phyloP scores from a whole-genome alignment of 2,329 filamentous ascomycete species.

The Bertia moriformis region DNA sequence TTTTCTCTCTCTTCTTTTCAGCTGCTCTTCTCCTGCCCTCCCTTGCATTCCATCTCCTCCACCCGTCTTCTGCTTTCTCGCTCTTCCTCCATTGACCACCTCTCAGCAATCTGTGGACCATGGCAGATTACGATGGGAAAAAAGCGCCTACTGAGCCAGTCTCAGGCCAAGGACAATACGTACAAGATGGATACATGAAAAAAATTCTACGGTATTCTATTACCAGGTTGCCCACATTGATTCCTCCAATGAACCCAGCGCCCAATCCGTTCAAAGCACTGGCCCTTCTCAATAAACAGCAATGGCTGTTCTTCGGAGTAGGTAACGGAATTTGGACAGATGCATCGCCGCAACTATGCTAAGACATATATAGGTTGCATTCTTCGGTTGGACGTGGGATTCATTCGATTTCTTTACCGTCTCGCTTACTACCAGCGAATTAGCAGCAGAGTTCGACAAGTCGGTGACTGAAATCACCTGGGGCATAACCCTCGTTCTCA shows the following conservation, averaged over 20 bases:
- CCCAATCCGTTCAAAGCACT: conserved; percentile 1
- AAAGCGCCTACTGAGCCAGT: no score
- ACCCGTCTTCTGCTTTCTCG: not conserved
- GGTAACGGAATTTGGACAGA: not conserved
- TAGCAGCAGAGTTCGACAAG: conserved; percentile 18
- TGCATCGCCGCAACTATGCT: not conserved
- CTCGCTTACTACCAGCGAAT: conserved; percentile 19
- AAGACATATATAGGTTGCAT: conserved; percentile 1
- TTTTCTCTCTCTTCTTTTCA: no score
- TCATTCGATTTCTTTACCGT: conserved; percentile 28
- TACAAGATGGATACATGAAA: not conserved
- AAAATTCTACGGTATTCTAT: not conserved
- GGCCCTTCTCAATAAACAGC: not conserved
- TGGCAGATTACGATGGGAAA: no score
- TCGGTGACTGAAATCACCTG: conserved; percentile 22
- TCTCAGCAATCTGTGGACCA: not conserved
- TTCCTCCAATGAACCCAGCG: not conserved
- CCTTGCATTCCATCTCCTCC: not conserved
- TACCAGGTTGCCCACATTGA: not conserved
- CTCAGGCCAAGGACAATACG: not conserved
- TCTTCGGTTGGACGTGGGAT: conserved; percentile 17
- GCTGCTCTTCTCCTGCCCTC: not conserved
- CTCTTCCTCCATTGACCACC: not conserved
- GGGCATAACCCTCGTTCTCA: conserved; percentile 21
- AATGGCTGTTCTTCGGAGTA: not conserved